Conservation (phyloP, 2,329 filamentous ascomycete genomes). For the Colletotrichum brevisporum region DNA sequence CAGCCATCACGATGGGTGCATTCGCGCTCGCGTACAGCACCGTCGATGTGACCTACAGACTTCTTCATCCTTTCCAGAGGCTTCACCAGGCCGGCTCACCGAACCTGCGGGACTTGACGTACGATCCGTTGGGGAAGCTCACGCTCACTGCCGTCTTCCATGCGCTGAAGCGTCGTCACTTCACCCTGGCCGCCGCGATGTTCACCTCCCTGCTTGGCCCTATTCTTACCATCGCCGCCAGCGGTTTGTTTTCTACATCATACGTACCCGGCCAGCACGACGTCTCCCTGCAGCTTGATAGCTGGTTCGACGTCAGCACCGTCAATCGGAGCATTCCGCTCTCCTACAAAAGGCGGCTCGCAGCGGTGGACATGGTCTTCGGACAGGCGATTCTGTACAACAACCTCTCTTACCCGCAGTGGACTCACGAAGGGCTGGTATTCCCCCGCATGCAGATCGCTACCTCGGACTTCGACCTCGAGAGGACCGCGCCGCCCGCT, state of each 20-base stretch:
- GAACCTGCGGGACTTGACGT: neutral
- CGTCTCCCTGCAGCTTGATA: neutral
- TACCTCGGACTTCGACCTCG: no score
- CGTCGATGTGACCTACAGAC: neutral
- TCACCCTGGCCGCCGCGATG: neutral
- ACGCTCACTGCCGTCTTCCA: neutral
- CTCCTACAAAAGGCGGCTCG: neutral
- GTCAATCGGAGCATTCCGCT: neutral
- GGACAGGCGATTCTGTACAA: slow-evolving; percentile 7
- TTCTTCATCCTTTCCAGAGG: slow-evolving; percentile 1
- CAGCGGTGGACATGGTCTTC: neutral
- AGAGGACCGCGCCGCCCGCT: no score
- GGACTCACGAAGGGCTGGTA: neutral
- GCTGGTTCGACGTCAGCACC: slow-evolving; percentile 6
- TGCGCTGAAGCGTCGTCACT: neutral
- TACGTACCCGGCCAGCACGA: neutral
- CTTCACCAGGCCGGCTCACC: neutral
- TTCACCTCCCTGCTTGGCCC: neutral
- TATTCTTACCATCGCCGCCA: neutral
- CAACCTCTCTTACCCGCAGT: neutral
- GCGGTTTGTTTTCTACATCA: neutral
- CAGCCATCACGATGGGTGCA: neutral
- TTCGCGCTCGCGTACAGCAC: neutral
- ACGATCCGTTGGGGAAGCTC: neutral
- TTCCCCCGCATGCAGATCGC: neutral